Evolutionary conservation across 768 basidiomycete genomes (phyloP), one percentile per base, ranked within the genome.

Genomic region (Porpolomopsis calyptriformis): DNA sequence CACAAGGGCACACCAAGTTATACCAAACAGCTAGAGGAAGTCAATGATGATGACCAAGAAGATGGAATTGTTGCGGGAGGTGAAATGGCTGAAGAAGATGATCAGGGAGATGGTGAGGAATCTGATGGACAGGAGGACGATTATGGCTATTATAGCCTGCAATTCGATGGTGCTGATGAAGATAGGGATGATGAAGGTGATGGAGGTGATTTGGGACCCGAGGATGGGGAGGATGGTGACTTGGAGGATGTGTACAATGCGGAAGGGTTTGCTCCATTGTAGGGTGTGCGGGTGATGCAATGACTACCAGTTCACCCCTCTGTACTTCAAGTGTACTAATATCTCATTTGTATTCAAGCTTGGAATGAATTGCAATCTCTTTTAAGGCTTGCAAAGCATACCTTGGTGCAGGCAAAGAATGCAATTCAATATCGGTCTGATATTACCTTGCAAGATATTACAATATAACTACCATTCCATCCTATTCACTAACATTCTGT

Each of bases 1-100:
- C 62, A 66, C 40, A 8, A 35, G 35, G 24, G 20, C 16, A n/a
- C 33, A 5, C 18, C 23, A 23, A 29, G 25, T 16, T 31, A n/a
- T 31, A 16, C 9, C 19, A 23, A 36, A 38, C 16, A 10, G 7
- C 14, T 2, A 12, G 36, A 33, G 9, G 12, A 33, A 7, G 37
- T 26, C 14, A 27, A 9, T 26, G 35, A 27, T 24, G 20, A 20
- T 42, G 40, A 5, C 8, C 9, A 8, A 8, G 34, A 16, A 7
- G 45, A 46, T 19, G 45, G 23, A n/a, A 11, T 10, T n/a, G n/a
- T 38, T 10, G 10, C 12, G 14, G 34, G 16, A 26, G 38, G 7
- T 10, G 37, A 47, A 10, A 14, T 4, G 2, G 27, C 33, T n/a
- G 40, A 37, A 25, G 40, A 25, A 23, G 39, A 40, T n/a, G 40